Evolutionary conservation across 169 alveolate genomes (phyloP).

Genomic region (Eimeria praecox): DNA sequence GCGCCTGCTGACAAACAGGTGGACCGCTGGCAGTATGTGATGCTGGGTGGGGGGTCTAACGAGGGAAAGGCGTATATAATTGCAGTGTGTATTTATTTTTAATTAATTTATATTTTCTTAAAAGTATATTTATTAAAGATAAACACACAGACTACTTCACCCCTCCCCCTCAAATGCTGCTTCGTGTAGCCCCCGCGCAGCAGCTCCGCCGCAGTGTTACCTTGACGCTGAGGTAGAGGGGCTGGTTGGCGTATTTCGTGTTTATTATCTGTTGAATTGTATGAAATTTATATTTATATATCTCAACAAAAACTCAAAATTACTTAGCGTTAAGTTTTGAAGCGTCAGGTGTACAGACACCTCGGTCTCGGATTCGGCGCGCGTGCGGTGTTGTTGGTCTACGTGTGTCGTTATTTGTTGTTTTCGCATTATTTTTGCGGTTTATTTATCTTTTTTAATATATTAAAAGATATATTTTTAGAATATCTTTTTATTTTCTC

Average conservation of each 20-base stretch:
- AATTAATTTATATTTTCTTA: too few relatives aligned
- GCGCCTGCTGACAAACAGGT: neutral
- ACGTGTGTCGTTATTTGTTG: neutral
- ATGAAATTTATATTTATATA: neutral
- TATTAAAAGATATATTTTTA: too few relatives aligned
- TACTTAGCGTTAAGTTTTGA: neutral
- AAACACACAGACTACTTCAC: neutral
- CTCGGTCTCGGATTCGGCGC: neutral
- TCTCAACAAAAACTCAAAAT: neutral
- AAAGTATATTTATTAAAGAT: too few relatives aligned
- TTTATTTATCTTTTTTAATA: neutral
- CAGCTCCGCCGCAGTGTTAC: neutral
- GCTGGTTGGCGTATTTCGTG: neutral
- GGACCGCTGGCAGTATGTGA: neutral
- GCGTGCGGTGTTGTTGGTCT: neutral
- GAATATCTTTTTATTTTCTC: neutral
- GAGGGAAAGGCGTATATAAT: neutral
- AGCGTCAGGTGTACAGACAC: conserved; percentile 38
- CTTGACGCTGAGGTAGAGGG: neutral
- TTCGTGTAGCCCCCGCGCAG: neutral
- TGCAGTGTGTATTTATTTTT: neutral
- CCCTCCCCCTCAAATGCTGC: neutral
- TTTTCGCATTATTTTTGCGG: neutral
- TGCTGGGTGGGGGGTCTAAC: neutral
- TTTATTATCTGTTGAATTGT: neutral